Base-by-base conservation (phyloP, 202 grass and related monocot species). In the Digitaria exilis region DNA sequence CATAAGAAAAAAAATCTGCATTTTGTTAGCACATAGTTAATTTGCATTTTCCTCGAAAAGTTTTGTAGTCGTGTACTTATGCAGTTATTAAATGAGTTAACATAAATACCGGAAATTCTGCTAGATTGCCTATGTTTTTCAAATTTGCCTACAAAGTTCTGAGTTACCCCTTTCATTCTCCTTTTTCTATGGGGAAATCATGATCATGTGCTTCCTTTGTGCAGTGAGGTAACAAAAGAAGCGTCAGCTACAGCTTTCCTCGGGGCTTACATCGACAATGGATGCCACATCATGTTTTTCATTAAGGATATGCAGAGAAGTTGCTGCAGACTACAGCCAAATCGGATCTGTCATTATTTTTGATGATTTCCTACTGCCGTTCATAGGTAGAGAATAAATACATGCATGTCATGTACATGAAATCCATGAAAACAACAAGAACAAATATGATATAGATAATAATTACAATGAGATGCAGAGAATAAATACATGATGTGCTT, bases 211-310 rank as follows among this genome's bases (percentile, higher is more conserved):
- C 25, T 78, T 83, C 25, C 10, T 71, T 83, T 15, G 37, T 87
- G 73, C 65, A 87, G 85, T 87, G 73, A 86, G 6, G 21, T 35
- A 11, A 52, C 18, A 22, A 19, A 41, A 15, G 58, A 15, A 80
- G 8, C 15, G 41, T 1, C 35, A 34, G 45, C 76, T 55, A 45
- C 34, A 34, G 22, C 58, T 72, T 44, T 41, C 19, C 46, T 8
- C 35, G 7, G 7, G 19, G 45, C 66, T 64, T 64, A 79, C 66
- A 32, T 3, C 43, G 28, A 24, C n/a, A n/a, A n/a, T n/a, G n/a
- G n/a, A n/a, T n/a, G n/a, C n/a, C n/a, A n/a, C n/a, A n/a, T n/a
- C n/a, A n/a, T n/a, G n/a, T n/a, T n/a, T n/a, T n/a, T n/a, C n/a
- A n/a, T n/a, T n/a, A n/a, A n/a, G n/a, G n/a, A n/a, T n/a, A n/a